Conservation (phyloP, 495 filamentous ascomycete species). For the Tuber microsphaerosporum region DNA sequence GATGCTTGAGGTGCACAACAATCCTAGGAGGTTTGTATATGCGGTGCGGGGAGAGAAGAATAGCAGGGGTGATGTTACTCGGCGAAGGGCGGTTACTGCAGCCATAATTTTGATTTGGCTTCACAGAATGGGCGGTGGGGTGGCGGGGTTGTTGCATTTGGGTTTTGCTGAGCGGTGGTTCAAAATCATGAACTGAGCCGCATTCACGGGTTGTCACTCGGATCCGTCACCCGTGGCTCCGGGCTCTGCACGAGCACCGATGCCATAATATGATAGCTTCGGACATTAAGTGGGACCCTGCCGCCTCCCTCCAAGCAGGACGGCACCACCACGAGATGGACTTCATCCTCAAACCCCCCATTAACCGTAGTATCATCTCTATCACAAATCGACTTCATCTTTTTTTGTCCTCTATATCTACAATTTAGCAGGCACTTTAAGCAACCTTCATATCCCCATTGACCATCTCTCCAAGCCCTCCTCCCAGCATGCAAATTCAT, state of each 20-base stretch:
- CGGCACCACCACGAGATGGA: neutral
- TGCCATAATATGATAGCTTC: too few species aligned
- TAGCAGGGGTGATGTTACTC: neutral
- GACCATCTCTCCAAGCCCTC: neutral
- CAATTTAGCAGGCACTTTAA: neutral
- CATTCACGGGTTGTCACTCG: neutral
- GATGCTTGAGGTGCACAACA: neutral
- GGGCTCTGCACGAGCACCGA: neutral
- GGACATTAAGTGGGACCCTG: neutral
- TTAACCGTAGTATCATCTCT: neutral
- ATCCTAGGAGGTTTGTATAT: neutral
- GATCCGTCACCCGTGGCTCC: neutral
- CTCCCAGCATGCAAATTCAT: neutral
- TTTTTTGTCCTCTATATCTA: neutral
- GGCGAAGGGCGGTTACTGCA: neutral
- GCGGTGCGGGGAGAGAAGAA: neutral
- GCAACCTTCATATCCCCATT: neutral
- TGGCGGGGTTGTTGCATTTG: neutral
- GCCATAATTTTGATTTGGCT: neutral
- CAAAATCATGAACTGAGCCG: neutral
- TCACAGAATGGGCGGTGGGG: too few species aligned
- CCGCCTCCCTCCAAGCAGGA: too few species aligned
- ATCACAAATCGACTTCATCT: neutral
- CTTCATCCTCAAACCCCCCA: neutral
- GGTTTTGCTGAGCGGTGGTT: neutral